Conservation (phyloP, 2,329 filamentous ascomycete genomes). For the Alternaria brassicicola region DNA sequence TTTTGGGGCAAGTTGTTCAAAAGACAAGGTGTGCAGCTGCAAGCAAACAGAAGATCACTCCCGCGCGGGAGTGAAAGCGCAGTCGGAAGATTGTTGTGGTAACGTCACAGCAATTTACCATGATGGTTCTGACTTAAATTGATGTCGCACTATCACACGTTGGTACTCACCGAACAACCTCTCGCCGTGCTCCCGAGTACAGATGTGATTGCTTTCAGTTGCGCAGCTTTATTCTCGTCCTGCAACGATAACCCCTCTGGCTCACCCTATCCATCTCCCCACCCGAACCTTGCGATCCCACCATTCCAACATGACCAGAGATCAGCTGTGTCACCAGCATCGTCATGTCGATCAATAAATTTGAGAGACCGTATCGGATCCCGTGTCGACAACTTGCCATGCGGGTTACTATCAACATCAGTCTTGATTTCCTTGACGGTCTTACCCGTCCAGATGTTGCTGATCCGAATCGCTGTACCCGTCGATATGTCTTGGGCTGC, state of each 20-base stretch:
- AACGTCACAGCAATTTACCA: background rate
- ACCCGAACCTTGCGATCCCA: constrained; percentile 24
- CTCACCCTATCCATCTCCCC: background rate
- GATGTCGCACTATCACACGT: background rate
- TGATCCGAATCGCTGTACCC: constrained; percentile 30
- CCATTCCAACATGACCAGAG: constrained; percentile 35
- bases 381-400: background rate
- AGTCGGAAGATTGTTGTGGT: background rate
- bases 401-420: background rate
- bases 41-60: background rate
- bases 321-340: constrained; percentile 20
- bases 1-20: background rate
- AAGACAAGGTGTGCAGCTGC: background rate
- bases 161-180: background rate
- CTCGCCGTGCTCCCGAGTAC: background rate
- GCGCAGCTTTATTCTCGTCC: background rate
- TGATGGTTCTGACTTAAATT: background rate
- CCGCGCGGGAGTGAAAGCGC: background rate
- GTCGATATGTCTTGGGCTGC: constrained; percentile 35
- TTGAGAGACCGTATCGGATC: constrained; percentile 31
- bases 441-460: constrained; percentile 43
- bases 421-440: constrained; percentile 29
- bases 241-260: background rate
- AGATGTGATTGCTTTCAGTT: background rate
- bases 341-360: constrained; percentile 35